Evolutionary conservation across 2,329 filamentous ascomycete species (phyloP), one percentile per base, ranked within the genome.

Genomic region (Sordariomycetes sp.): DNA sequence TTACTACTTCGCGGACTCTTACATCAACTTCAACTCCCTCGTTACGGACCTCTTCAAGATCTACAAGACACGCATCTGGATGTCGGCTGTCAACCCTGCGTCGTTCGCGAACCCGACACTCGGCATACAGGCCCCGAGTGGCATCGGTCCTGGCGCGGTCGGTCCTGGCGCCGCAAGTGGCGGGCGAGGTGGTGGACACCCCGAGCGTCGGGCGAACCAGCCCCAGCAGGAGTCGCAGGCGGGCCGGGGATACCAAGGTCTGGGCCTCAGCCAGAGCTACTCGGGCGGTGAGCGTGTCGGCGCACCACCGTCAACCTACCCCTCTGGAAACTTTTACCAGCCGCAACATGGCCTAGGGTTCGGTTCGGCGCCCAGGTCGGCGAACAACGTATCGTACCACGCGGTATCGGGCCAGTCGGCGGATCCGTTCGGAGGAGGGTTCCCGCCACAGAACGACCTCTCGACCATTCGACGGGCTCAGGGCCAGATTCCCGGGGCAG

Each of bases 11-110:
- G 92, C 94, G 57, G 91, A 96, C 67, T 85, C 90, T 0, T 99
- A 99, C 69, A 96, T 99, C 76, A 97, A 97, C 74, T 99, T 99
- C 79, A 99, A 99, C 69, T 89, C 90, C 2, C 82, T 99, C 17
- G 94, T 99, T 56, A 96, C 91, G 0, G 94, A 99, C 68, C 78
- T 99, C 13, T 99, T 97, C 80, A 97, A 97, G 73, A 92, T 97
- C 61, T 99, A 97, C 79, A 99, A 99, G 76, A 96, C 92, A 24
- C 84, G 95, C 64, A 99, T 99, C 65, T 99, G 94, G 94, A 96
- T 99, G 89, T 97, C 92, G 4, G 94, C 94, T 3, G 95, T 99
- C 70, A 99, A 99, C 68, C 94, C 94, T 8, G 94, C 92, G 5
- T 96, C 92, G 0, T 96, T 97, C 69, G 88, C 88, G 25, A 91